Base-by-base conservation (phyloP, 2,329 filamentous ascomycete genomes). In the Fusarium humuli region DNA sequence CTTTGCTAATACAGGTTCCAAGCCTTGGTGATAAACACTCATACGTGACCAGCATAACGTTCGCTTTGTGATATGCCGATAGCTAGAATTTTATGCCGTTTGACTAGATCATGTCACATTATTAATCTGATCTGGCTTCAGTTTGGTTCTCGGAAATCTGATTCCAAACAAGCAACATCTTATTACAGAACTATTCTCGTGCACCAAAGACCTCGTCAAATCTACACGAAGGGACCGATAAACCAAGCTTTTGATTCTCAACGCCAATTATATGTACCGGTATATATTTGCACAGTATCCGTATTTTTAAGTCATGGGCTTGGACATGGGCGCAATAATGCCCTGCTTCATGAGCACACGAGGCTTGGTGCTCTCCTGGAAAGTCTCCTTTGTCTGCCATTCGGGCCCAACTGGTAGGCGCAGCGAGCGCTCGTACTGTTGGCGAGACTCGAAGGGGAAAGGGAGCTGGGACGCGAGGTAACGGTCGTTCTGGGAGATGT, bases 341-440 rank as follows among this genome's bases (percentile, higher is more conserved):
- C 96, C 96, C 82, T 94, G 93, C 85, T 97, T 98, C 79, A 97
- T 84, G 79, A 98, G 85, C 71, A 98, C 88, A 75, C 94, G 89
- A 62, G 96, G 96, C 87, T 95, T 97, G 64, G 92, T 97, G 66
- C 88, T 88, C 74, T 92, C 89, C 84, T 98, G 94, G 86, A 96
- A 96, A 16, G 92, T 94, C 83, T 94, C 90, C 87, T 97, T 98
- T n/a, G 95, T 98, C 73, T 91, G 90, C 94, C 95, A 99, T 81
- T 99, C 95, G 18, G 92, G 93, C 2, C 96, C 96, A 65, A 98
- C 89, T 2, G 96, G 96, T 72, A 98, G 82, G 45, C 95, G 87
- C 62, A 98, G 83, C 70, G 92, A 92, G 53, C 95, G 86, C 84
- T 99, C 96, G 81, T 98, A 98, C 84, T 98, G 94, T 77, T 92